Percentiles rank a stretch among this genome's conserved stretches.
Conservation (phyloP, 1,139 yeast genomes). For the Blastobotrys elegans region DNA sequence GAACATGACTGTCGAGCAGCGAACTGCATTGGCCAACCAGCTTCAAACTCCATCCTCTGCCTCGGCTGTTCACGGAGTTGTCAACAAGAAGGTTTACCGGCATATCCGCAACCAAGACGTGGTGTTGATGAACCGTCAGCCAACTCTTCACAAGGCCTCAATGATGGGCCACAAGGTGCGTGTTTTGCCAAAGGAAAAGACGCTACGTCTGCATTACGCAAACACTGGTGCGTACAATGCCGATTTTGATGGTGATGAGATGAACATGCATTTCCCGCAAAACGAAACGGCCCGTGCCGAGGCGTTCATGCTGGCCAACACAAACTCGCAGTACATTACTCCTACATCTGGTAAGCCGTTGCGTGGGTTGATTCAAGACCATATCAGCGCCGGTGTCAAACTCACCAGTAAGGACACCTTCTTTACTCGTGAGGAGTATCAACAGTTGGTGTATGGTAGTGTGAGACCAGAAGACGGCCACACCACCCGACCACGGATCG, state of each 20-base stretch:
- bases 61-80: slow-evolving; percentile 44
- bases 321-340: slow-evolving; percentile 94
- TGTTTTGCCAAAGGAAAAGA: slow-evolving; percentile 95
- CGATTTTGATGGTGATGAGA: slow-evolving; percentile 99
- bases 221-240: slow-evolving; percentile 99
- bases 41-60: slow-evolving; percentile 74
- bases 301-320: slow-evolving; percentile 89
- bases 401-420: slow-evolving; percentile 87
- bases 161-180: slow-evolving; percentile 99
- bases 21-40: slow-evolving; percentile 95
- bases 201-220: slow-evolving; percentile 94
- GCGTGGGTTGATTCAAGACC: slow-evolving; percentile 98
- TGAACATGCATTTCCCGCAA: slow-evolving; percentile 99
- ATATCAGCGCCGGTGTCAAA: slow-evolving; percentile 98
- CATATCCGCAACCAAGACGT: slow-evolving; percentile 94
- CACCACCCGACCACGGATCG: slow-evolving; percentile 62
- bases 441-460: slow-evolving; percentile 90
- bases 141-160: slow-evolving; percentile 97
- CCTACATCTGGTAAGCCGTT: slow-evolving; percentile 98
- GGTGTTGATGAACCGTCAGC: slow-evolving; percentile 98
- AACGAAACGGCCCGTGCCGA: slow-evolving; percentile 97
- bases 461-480: slow-evolving; percentile 99
- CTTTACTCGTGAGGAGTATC: slow-evolving; percentile 87
- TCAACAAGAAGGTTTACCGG: slow-evolving; percentile 89
- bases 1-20: slow-evolving; percentile 88